These are phyloP conservation scores for Candida yuanshanica DNA, from an alignment of 805 yeast genomes.

Conservation along the genomic window DNA sequence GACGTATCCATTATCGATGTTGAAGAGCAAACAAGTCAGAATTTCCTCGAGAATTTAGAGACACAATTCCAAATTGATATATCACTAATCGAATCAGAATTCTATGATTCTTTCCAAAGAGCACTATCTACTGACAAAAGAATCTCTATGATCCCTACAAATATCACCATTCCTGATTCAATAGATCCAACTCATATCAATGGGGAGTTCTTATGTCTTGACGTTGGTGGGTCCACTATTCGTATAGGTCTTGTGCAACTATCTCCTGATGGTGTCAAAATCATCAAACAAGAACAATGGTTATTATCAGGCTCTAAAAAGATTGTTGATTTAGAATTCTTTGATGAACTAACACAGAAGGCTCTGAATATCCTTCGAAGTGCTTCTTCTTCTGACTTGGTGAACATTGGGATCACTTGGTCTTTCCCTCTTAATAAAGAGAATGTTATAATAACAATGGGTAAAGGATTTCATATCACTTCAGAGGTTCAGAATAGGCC, in stretches of 20 bases:
- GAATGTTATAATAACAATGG: slow-evolving; percentile 41
- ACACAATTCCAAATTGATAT: background rate
- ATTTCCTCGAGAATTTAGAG: background rate
- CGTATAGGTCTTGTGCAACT: slow-evolving; percentile 28
- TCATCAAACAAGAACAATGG: slow-evolving; percentile 10
- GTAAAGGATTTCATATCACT: slow-evolving; percentile 53
- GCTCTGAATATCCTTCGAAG: slow-evolving; percentile 9
- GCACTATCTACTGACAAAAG: background rate
- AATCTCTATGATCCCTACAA: slow-evolving; percentile 14
- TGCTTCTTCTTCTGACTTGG: background rate
- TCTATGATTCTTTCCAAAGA: background rate
- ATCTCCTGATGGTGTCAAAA: background rate
- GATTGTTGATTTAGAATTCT: slow-evolving; percentile 35
- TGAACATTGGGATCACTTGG: slow-evolving; percentile 45
- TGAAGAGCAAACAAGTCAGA: background rate
- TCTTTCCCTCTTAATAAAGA: slow-evolving; percentile 47
- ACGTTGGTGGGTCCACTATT: slow-evolving; percentile 53
- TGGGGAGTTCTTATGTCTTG: slow-evolving; percentile 31
- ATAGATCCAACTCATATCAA: slow-evolving; percentile 1
- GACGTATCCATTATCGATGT: background rate
- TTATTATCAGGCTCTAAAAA: slow-evolving; percentile 25
- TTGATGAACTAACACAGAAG: slow-evolving; percentile 30
- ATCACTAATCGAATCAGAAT: background rate
- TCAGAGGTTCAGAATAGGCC: slow-evolving; percentile 35
- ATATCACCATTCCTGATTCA: slow-evolving; percentile 2